Percentiles rank a stretch among this genome's conserved stretches.
Conservation (phyloP, 768 basidiomycete genomes). For the Hypsizygus marmoreus region DNA sequence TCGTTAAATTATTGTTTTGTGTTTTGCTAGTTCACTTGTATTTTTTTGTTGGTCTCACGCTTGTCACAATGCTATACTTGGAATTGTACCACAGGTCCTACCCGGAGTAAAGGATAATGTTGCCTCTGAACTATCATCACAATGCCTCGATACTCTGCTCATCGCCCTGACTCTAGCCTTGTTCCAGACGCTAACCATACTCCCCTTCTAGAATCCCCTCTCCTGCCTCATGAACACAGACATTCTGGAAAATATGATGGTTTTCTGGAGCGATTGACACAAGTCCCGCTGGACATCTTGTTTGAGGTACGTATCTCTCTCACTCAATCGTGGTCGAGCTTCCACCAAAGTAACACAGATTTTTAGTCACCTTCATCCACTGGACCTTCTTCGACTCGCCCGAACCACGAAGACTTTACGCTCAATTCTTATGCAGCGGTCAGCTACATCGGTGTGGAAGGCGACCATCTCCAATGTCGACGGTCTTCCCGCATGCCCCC, state of each 20-base stretch:
- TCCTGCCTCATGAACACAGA: too few species aligned
- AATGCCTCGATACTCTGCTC: too few species aligned
- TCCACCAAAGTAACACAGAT: slow-evolving; percentile 30
- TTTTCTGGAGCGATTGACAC: slow-evolving; percentile 11
- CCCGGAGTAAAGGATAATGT: not conserved
- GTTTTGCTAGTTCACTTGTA: too few species aligned
- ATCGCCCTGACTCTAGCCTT: too few species aligned
- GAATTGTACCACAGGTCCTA: not conserved
- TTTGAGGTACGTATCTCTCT: slow-evolving; percentile 26
- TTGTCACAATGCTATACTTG: not conserved
- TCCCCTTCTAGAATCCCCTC: not conserved
- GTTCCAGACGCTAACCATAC: too few species aligned
- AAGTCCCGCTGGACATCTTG: slow-evolving; percentile 29
- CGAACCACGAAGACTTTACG: slow-evolving; percentile 44
- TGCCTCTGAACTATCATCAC: too few species aligned
- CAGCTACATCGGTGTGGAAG: slow-evolving; percentile 39
- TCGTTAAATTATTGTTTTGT: too few species aligned
- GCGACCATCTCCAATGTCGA: slow-evolving; percentile 30
- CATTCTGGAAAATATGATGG: not conserved
- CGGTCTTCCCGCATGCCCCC: slow-evolving; percentile 43
- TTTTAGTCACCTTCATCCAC: slow-evolving; percentile 41
- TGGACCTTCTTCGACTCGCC: slow-evolving; percentile 47
- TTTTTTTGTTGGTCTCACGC: not conserved
- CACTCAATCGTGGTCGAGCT: not conserved
- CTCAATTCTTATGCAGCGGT: slow-evolving; percentile 36